A percentile compares a stretch with the other conserved stretches of the same genome.
Conservation (phyloP, 1,284 basidiomycete genomes). For the Apiotrichum gracile region DNA sequence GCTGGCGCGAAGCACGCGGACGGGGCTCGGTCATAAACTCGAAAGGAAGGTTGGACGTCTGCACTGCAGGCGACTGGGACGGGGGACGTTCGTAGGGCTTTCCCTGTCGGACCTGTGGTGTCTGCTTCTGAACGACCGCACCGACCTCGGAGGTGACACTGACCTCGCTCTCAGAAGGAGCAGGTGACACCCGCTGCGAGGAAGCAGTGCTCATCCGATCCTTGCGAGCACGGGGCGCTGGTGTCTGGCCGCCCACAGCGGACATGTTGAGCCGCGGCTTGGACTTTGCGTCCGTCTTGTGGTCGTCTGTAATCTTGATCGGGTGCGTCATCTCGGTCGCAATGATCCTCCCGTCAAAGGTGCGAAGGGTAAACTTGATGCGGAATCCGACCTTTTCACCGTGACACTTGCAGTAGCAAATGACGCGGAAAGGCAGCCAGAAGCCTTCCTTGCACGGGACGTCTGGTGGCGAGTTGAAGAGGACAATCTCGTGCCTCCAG, state of each 20-base stretch:
- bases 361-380: slow-evolving; percentile 82
- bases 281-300: slow-evolving; percentile 64
- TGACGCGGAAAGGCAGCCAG: slow-evolving; percentile 82
- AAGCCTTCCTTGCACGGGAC: slow-evolving; percentile 84
- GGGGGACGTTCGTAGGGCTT: slow-evolving; percentile 42
- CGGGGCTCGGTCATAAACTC: slow-evolving; percentile 20
- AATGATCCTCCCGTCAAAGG: slow-evolving; percentile 71
- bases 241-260: background rate
- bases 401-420: slow-evolving; percentile 98
- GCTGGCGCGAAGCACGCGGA: slow-evolving; percentile 23
- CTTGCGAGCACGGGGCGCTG: slow-evolving; percentile 31
- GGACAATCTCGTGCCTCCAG: slow-evolving; percentile 63
- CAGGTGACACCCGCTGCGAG: slow-evolving; percentile 33
- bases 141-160: slow-evolving; percentile 41
- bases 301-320: slow-evolving; percentile 99
- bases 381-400: slow-evolving; percentile 93
- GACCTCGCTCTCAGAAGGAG: slow-evolving; percentile 36
- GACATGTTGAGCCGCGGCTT: slow-evolving; percentile 27
- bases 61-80: slow-evolving; percentile 27
- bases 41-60: slow-evolving; percentile 20
- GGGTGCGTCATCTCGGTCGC: slow-evolving; percentile 80
- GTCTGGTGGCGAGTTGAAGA: slow-evolving; percentile 92
- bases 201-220: slow-evolving; percentile 36
- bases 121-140: slow-evolving; percentile 38
- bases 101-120: slow-evolving; percentile 28